Percentiles rank a stretch among this genome's conserved stretches.
Evolutionary conservation across 768 basidiomycete genomes (phyloP).

Genomic region (Mycena galericulata): DNA sequence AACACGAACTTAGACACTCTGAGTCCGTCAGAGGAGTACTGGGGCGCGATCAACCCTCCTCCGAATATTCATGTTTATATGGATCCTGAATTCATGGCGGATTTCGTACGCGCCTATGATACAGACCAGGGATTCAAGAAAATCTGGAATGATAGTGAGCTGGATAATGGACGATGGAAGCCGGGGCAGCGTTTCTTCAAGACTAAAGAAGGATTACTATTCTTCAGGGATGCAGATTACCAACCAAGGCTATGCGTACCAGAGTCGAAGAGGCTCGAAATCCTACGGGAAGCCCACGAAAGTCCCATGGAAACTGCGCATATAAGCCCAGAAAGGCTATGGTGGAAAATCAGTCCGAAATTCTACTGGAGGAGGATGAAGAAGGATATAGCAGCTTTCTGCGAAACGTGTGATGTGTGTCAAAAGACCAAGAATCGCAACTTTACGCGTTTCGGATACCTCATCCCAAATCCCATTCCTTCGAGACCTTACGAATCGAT

Average conservation of each 20-base stretch:
- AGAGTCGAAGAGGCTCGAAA: not conserved
- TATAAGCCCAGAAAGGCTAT: not conserved
- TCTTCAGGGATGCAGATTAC: conserved; percentile 32
- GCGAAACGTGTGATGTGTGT: not conserved
- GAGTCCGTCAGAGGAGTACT: too few species aligned
- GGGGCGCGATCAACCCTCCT: too few species aligned
- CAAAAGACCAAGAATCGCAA: not conserved
- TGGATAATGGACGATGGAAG: not conserved
- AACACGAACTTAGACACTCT: too few species aligned
- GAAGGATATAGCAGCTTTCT: not conserved
- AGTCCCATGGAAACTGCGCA: conserved; percentile 24
- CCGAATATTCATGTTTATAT: not conserved
- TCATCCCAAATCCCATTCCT: conserved; percentile 41
- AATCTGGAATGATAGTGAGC: not conserved
- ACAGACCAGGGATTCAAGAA: not conserved
- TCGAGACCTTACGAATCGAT: conserved; percentile 35
- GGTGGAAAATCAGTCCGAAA: not conserved
- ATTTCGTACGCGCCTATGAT: not conserved
- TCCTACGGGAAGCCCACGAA: conserved; percentile 15
- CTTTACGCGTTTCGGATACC: conserved; percentile 1
- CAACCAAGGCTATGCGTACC: conserved; percentile 31
- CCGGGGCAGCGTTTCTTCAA: conserved; percentile 24
- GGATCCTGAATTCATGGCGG: not conserved
- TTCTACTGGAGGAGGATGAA: not conserved
- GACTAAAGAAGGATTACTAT: conserved; percentile 25